phyloP scores from a whole-genome alignment of 768 basidiomycete species.

The Russula dissimulans region DNA sequence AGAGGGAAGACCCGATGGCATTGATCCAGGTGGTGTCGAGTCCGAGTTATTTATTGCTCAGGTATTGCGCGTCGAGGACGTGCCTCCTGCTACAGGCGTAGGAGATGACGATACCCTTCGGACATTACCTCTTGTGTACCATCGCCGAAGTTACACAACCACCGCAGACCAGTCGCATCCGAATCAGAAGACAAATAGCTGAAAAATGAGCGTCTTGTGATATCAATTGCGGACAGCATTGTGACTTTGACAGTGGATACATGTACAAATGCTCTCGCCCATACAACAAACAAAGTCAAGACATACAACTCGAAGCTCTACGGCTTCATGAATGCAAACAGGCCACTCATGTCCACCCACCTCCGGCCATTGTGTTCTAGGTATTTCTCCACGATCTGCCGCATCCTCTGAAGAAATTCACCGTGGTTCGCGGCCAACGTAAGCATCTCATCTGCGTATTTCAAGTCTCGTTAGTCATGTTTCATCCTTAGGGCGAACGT shows the following conservation, averaged over 20 bases:
- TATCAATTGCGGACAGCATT: background rate
- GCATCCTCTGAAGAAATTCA: conserved; percentile 43
- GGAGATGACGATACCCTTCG: conserved; percentile 21
- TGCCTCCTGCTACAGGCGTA: conserved; percentile 20
- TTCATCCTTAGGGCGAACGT: conserved; percentile 26
- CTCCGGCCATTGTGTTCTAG: conserved; percentile 81
- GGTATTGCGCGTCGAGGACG: conserved; percentile 55
- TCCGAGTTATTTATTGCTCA: conserved; percentile 77
- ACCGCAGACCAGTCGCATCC: conserved; percentile 25
- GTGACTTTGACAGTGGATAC: conserved; percentile 3
- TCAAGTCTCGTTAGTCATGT: background rate
- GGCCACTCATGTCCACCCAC: conserved; percentile 71
- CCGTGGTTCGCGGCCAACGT: conserved; percentile 43
- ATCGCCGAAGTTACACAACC: conserved; percentile 51
- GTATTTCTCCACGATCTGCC: conserved; percentile 59
- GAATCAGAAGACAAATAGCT: conserved; percentile 4
- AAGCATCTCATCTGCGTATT: conserved; percentile 42
- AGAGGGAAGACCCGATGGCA: conserved; percentile 6
- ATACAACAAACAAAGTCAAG: conserved; percentile 4
- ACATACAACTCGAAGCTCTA: conserved; percentile 22
- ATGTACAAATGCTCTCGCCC: conserved; percentile 2
- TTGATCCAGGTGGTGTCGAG: conserved; percentile 29
- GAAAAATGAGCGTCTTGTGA: conserved; percentile 1
- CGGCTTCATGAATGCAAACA: conserved; percentile 79
- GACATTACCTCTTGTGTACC: conserved; percentile 53